Percentiles rank a stretch among this genome's conserved stretches.
Conservation (phyloP, 176 grass and related monocot genomes). For the Chloris gayana region DNA sequence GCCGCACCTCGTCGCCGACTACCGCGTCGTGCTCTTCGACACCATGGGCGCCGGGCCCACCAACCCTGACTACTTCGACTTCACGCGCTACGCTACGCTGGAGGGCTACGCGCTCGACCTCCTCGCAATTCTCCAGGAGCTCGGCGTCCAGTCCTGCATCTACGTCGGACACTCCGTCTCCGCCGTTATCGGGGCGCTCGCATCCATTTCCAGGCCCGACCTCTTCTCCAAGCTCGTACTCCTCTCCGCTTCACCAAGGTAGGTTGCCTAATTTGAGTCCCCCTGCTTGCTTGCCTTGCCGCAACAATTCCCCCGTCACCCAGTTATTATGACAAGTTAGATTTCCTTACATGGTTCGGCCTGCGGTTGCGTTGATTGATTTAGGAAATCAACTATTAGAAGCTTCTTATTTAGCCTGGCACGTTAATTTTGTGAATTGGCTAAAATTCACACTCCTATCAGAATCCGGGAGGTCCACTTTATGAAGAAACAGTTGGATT, state of each 20-base stretch:
- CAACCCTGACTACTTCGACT: slow-evolving; percentile 99
- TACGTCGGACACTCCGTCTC: slow-evolving; percentile 97
- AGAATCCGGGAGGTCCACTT: not conserved
- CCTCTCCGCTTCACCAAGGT: slow-evolving; percentile 84
- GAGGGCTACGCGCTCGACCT: slow-evolving; percentile 92
- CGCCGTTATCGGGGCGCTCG: slow-evolving; percentile 72
- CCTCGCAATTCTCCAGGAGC: slow-evolving; percentile 82
- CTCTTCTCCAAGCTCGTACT: slow-evolving; percentile 93
- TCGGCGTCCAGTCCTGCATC: slow-evolving; percentile 67
- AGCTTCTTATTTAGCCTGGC: not conserved
- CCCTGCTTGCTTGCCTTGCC: not conserved
- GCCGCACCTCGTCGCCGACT: slow-evolving; percentile 86
- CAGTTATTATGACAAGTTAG: too few relatives aligned
- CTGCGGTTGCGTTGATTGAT: too few relatives aligned
- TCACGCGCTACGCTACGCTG: slow-evolving; percentile 80
- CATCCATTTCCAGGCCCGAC: slow-evolving; percentile 87
- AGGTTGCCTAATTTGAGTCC: not conserved
- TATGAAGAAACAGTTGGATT: not conserved
- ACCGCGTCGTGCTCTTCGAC: slow-evolving; percentile 90
- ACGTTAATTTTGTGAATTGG: slow-evolving; percentile 25
- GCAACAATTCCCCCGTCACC: not conserved
- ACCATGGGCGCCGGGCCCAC: slow-evolving; percentile 92
- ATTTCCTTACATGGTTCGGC: too few relatives aligned
- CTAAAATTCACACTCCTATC: not conserved
- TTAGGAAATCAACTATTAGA: not conserved